Base-by-base conservation (phyloP, 1,284 basidiomycete species). In the Filobasidium uniguttulatum region DNA sequence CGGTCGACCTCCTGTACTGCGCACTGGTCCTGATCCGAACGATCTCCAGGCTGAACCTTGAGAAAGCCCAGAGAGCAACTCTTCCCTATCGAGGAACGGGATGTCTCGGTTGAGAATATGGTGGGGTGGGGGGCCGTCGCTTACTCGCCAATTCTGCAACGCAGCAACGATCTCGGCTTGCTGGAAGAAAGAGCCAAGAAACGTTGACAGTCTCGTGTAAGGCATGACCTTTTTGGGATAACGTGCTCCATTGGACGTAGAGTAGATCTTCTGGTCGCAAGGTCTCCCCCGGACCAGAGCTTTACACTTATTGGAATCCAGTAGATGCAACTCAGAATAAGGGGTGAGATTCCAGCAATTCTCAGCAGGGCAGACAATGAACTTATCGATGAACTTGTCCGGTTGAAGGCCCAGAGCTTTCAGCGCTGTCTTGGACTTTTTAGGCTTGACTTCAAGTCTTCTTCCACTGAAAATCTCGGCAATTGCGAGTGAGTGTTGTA, bases 311-410 rank as follows among this genome's bases (percentile, higher is more conserved):
- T 25, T 25, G 12, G 10, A 14, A 6, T 45, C 26, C 17, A 17
- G 44, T 30, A 14, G 5, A 29, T 29, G 25, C 17, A 45, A 29
- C n/a, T 45, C 17, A 33, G 6, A 5, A 6, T 14, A 7, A 5
- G 44, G 44, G 9, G 44, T 45, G 12, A 45, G 25, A 5, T 45
- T 45, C 44, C 44, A 45, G 22, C 44, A 45, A 8, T 15, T 29
- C 8, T 7, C 15, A 20, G 29, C 31, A 5, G 44, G 28, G 22
- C 44, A 45, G 12, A 45, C 44, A 17, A 45, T 29, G 30, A n/a
- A 45, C 14, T 23, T 25, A 15, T n/a, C 12, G 8, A 45, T 17
- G 30, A 30, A 29, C 17, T 45, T 23, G 19, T 45, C 28, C 5
- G 44, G 44, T 6, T 12, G 17, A 12, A 45, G 17, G 8, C 44